Evolutionary conservation across 2,329 filamentous ascomycete species (phyloP).

Genomic region (Epichloe glyceriae): DNA sequence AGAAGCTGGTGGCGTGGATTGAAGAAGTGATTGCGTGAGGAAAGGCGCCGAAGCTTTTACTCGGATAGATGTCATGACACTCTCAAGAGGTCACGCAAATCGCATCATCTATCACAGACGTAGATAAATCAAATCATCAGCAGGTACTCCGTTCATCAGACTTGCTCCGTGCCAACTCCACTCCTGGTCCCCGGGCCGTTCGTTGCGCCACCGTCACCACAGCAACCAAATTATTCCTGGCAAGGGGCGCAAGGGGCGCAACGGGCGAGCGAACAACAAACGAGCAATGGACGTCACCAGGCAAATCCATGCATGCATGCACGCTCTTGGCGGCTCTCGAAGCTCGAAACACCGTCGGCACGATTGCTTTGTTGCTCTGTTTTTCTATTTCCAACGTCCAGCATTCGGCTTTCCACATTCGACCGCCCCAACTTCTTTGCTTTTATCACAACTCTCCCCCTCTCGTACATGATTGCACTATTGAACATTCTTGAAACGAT

Average conservation of each 20-base stretch:
- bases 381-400: not conserved
- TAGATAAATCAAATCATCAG: too few relatives aligned
- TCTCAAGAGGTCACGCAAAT: too few relatives aligned
- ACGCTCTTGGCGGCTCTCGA: not conserved
- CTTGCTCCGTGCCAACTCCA: too few relatives aligned
- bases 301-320: not conserved
- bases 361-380: not conserved
- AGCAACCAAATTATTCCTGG: not conserved
- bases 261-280: constrained; percentile 8
- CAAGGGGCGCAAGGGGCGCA: not conserved
- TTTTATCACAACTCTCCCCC: not conserved
- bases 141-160: too few relatives aligned
- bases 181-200: not conserved
- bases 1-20: constrained; percentile 11
- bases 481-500: constrained; percentile 5
- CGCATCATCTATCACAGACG: too few relatives aligned
- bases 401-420: not conserved
- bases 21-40: constrained; percentile 1
- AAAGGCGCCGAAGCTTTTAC: not conserved
- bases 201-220: not conserved
- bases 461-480: constrained; percentile 3
- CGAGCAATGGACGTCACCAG: constrained; percentile 5
- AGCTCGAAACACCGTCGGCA: not conserved
- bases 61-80: too few relatives aligned
- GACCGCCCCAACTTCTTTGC: not conserved